Evolutionary conservation across 495 filamentous ascomycete genomes (phyloP).

Genomic region (Wilcoxina mikolae): DNA sequence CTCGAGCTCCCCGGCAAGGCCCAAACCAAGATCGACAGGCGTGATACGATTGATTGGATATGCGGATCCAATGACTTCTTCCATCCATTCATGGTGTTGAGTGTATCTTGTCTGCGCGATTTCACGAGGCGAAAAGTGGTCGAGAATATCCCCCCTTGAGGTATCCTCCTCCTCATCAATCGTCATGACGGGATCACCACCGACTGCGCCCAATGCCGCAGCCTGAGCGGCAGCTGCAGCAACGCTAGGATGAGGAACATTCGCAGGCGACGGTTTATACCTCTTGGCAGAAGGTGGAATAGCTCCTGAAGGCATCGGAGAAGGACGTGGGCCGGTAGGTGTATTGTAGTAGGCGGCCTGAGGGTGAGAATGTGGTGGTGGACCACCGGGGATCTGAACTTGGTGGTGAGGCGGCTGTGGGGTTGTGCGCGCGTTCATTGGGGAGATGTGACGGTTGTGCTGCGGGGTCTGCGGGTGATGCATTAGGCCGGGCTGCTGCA

Average conservation of each 20-base stretch:
- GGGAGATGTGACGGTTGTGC: conserved; percentile 15
- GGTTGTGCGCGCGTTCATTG: conserved; percentile 17
- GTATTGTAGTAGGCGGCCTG: conserved; percentile 23
- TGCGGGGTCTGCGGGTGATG: conserved; percentile 19
- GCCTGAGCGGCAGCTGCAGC: conserved; percentile 9
- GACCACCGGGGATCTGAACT: neutral
- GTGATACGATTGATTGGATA: conserved; percentile 68
- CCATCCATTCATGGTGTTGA: conserved; percentile 98
- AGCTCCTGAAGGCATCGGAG: conserved; percentile 9
- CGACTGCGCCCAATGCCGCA: neutral
- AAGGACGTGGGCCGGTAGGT: neutral
- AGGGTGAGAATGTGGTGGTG: neutral
- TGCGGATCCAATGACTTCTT: conserved; percentile 82
- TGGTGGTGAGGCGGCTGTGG: conserved; percentile 12
- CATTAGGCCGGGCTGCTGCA: conserved; percentile 18
- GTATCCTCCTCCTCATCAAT: conserved; percentile 83
- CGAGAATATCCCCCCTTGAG: conserved; percentile 69
- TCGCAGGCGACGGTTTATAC: conserved; percentile 16
- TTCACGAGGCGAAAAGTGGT: conserved; percentile 73
- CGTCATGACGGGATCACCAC: conserved; percentile 29
- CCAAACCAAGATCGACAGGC: conserved; percentile 75
- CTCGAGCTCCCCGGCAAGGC: conserved; percentile 71
- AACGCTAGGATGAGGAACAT: neutral
- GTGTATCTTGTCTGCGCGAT: conserved; percentile 70
- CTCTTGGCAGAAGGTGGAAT: conserved; percentile 20